A percentile compares a stretch with the other conserved stretches of the same genome.
phyloP scores from a whole-genome alignment of 2,329 filamentous ascomycete species.

The Scytalidium lignicola region DNA sequence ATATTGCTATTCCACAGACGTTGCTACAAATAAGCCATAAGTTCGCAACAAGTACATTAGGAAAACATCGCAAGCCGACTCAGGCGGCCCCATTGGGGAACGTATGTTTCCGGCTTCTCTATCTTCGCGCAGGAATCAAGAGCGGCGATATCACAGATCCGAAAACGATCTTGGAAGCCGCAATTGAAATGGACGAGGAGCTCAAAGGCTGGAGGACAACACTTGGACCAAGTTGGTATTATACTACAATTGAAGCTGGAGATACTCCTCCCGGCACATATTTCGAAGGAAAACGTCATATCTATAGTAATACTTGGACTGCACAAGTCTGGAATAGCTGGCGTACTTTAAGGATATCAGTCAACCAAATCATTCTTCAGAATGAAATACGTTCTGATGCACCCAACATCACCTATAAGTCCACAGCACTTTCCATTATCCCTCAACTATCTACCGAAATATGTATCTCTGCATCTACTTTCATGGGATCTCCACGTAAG shows the following conservation, averaged over 20 bases:
- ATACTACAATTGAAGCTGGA: constrained; percentile 17
- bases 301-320: constrained; percentile 22
- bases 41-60: neutral
- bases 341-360: constrained; percentile 16
- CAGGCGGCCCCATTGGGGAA: constrained; percentile 7
- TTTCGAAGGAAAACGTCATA: constrained; percentile 21
- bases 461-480: constrained; percentile 9
- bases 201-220: neutral
- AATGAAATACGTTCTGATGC: neutral
- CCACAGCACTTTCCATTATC: constrained; percentile 2
- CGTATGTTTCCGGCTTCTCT: constrained; percentile 14
- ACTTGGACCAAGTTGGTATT: constrained; percentile 11
- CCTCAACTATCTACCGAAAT: constrained; percentile 9
- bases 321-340: constrained; percentile 23
- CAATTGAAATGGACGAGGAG: constrained; percentile 8
- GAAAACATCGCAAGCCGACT: neutral
- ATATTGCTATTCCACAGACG: constrained; percentile 7
- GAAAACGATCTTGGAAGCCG: constrained; percentile 5
- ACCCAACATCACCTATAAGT: neutral
- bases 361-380: constrained; percentile 18
- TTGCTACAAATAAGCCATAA: no score
- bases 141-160: constrained; percentile 10
- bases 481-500: constrained; percentile 7
- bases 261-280: constrained; percentile 17
- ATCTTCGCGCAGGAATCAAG: constrained; percentile 17